Base-by-base conservation (phyloP, 345 rosid species). In the Heritiera fomes region DNA sequence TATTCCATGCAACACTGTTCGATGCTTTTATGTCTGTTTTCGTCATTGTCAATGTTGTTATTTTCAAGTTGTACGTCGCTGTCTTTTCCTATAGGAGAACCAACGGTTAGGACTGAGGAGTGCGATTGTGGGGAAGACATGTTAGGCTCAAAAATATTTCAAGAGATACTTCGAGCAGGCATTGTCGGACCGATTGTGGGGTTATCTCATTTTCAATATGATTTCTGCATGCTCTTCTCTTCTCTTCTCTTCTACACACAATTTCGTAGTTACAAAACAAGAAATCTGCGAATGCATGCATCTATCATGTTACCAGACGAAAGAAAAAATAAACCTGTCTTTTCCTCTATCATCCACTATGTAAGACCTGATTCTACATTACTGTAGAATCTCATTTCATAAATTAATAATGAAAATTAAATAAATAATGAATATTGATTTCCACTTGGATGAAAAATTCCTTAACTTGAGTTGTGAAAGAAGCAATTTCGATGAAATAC, bases 81-180 rank as follows among this genome's bases (percentile, higher is more conserved):
- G 78, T 58, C 43, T 75, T 38, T 30, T 47, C 56, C 0, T 11
- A 46, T 56, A 65, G 73, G 45, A 50, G 64, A 85, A 72, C 73
- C 72, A 75, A 20, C 12, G 20, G 71, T 55, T 75, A 6, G 50
- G 72, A 77, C 13, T 58, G 11, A 6, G 50, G 72, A 77, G 18
- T 58, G 28, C 49, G 41, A 73, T 34, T 38, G 87, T 75, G 78
- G 84, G 82, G 81, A 76, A 79, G 46, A 34, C 78, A 83, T 69
- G 81, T 43, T 74, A 71, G 78, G 41, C 46, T 50, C 75, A 30
- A 3, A 43, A 58, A 81, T 70, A n/a, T 79, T 77, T 66, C 43
- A 60, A 70, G 11, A 28, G 77, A 86, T 75, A 47, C 40, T 69
- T 6, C 28, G 11, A 69, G 38, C 11, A 11, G 73, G 0, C 56